phyloP scores from a whole-genome alignment of 805 yeast genomes.

The Pichia nanzhaoensis region DNA sequence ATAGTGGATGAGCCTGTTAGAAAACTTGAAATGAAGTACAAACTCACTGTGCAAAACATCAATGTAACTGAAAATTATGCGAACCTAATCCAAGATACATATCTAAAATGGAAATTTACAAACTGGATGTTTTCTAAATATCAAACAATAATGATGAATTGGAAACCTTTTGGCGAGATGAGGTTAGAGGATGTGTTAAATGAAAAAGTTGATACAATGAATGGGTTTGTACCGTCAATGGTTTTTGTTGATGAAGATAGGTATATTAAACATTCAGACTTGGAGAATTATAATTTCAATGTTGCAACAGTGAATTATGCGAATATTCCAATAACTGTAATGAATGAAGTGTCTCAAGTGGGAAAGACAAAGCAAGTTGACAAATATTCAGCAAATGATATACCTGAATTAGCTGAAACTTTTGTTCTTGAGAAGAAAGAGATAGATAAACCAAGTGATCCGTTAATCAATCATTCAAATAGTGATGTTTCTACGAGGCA shows the following conservation, averaged over 20 bases:
- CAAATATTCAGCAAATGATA: too few species aligned
- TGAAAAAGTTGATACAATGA: background rate
- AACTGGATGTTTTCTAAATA: constrained; percentile 5
- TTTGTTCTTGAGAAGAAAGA: too few species aligned
- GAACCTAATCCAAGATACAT: background rate
- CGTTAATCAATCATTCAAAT: background rate
- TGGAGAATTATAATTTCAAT: background rate
- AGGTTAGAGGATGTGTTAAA: background rate
- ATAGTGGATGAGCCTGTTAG: background rate
- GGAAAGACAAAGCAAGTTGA: too few species aligned
- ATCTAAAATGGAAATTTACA: background rate
- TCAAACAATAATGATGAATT: constrained; percentile 4
- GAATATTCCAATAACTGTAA: too few species aligned
- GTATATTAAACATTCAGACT: background rate
- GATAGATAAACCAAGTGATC: too few species aligned
- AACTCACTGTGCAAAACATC: background rate
- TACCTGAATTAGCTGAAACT: too few species aligned
- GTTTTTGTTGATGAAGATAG: background rate
- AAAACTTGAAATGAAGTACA: constrained; percentile 1
- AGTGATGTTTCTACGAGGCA: background rate
- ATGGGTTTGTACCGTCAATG: background rate
- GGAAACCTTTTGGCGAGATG: constrained; percentile 4
- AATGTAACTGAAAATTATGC: background rate
- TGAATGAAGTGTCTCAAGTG: too few species aligned
- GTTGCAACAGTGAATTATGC: too few species aligned